A percentile compares a stretch with the other conserved stretches of the same genome.
Conservation (phyloP, 1,284 basidiomycete genomes). For the Moniliophthora roreri region DNA sequence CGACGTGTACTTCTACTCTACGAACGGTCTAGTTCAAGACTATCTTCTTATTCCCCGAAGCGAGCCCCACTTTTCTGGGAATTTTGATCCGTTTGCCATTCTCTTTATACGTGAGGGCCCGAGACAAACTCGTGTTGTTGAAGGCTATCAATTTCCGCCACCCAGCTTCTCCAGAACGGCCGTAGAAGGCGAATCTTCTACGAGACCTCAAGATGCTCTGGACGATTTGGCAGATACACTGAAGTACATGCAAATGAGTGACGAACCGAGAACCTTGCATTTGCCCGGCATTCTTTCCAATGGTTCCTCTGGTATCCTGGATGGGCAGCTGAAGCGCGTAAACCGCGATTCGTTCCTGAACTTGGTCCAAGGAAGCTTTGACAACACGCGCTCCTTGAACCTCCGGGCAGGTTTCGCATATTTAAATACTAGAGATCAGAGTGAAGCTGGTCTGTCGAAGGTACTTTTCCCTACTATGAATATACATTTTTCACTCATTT, state of each 20-base stretch:
- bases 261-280: slow-evolving; percentile 36
- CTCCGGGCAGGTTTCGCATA: slow-evolving; percentile 55
- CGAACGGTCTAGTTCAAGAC: slow-evolving; percentile 69
- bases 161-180: slow-evolving; percentile 36
- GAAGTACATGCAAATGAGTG: slow-evolving; percentile 37
- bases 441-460: slow-evolving; percentile 51
- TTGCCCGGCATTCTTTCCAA: slow-evolving; percentile 43
- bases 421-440: slow-evolving; percentile 40
- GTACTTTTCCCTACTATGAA: slow-evolving; percentile 27
- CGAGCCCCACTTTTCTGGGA: slow-evolving; percentile 71
- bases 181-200: slow-evolving; percentile 18
- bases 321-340: slow-evolving; percentile 42
- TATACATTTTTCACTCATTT: neutral
- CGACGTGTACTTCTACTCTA: slow-evolving; percentile 62
- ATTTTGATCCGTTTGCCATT: slow-evolving; percentile 73
- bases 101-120: slow-evolving; percentile 46
- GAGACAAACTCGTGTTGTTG: slow-evolving; percentile 39
- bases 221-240: slow-evolving; percentile 44
- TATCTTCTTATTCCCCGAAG: slow-evolving; percentile 74
- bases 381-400: slow-evolving; percentile 26
- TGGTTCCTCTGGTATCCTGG: slow-evolving; percentile 38
- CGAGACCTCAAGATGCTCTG: slow-evolving; percentile 24
- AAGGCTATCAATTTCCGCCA: slow-evolving; percentile 60
- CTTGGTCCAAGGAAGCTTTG: slow-evolving; percentile 26
- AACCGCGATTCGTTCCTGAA: slow-evolving; percentile 45